Conservation (phyloP, 345 rosid genomes). For the Pelargonium nanum region DNA sequence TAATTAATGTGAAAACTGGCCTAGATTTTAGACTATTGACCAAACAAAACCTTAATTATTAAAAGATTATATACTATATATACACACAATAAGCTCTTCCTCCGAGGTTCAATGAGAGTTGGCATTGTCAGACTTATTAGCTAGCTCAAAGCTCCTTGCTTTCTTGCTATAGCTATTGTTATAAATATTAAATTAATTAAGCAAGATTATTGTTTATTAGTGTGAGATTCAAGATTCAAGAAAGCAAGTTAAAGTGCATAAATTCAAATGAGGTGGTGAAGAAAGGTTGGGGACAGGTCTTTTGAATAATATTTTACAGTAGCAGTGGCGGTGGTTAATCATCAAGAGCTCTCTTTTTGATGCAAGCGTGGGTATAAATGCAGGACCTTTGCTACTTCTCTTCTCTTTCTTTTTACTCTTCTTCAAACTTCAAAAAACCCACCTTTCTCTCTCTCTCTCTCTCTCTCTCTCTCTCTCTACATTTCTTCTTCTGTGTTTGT, state of each 20-base stretch:
- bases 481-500: neutral
- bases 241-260: too few relatives aligned
- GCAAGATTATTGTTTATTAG: too few relatives aligned
- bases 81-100: too few relatives aligned
- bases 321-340: conserved; percentile 36
- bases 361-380: conserved; percentile 33
- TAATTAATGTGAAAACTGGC: conserved; percentile 18
- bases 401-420: neutral
- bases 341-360: conserved; percentile 31
- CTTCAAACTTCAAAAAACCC: neutral
- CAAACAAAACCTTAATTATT: conserved; percentile 30
- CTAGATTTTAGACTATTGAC: conserved; percentile 41
- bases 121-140: conserved; percentile 54
- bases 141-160: conserved; percentile 32
- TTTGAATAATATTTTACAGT: conserved; percentile 12
- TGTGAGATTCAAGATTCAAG: too few relatives aligned
- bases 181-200: too few relatives aligned
- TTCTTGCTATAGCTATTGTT: conserved; percentile 6
- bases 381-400: neutral
- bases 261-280: too few relatives aligned
- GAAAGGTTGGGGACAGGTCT: neutral
- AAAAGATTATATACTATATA: conserved; percentile 14
- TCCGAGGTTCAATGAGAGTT: conserved; percentile 43
- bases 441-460: neutral
- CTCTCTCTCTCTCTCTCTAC: neutral